Evolutionary conservation across 805 yeast species (phyloP).

Genomic region (Kazachstania viticola): DNA sequence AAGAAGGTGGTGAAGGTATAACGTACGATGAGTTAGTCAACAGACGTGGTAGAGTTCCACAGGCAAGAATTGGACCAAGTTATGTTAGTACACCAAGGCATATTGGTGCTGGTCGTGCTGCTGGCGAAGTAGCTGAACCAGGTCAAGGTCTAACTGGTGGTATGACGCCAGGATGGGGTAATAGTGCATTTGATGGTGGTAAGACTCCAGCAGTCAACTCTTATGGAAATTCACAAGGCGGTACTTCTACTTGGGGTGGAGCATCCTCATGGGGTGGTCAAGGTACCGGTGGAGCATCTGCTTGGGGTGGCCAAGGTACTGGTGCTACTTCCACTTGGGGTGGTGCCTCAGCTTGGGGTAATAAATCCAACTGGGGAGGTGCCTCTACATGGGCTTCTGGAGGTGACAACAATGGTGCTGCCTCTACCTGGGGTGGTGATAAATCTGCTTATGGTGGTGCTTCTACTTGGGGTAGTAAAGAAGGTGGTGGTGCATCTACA

Average conservation of each 20-base stretch:
- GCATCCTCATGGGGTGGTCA: conserved; percentile 36
- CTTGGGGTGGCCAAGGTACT: conserved; percentile 32
- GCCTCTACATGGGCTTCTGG: conserved; percentile 37
- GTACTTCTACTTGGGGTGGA: conserved; percentile 32
- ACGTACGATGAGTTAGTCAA: conserved; percentile 74
- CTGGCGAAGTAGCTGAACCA: conserved; percentile 23
- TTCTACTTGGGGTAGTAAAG: conserved; percentile 31
- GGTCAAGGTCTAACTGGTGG: conserved; percentile 31
- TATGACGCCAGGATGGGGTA: conserved; percentile 46
- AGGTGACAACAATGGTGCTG: conserved; percentile 32
- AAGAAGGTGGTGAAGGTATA: conserved; percentile 49
- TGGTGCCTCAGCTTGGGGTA: conserved; percentile 30
- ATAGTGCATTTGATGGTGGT: conserved; percentile 40
- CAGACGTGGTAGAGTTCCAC: conserved; percentile 30
- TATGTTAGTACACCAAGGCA: conserved; percentile 25
- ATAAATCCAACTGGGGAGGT: conserved; percentile 33
- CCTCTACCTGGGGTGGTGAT: conserved; percentile 35
- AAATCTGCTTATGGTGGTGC: conserved; percentile 31
- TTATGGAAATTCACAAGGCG: conserved; percentile 26
- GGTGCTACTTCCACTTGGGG: conserved; percentile 30
- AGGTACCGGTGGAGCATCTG: conserved; percentile 29
- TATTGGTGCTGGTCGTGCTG: conserved; percentile 24
- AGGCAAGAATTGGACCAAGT: conserved; percentile 26
- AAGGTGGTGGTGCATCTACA: conserved; percentile 32
- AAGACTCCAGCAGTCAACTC: conserved; percentile 31